Evolutionary conservation across 768 basidiomycete genomes (phyloP).

Genomic region (Rhodotorula babjevae): DNA sequence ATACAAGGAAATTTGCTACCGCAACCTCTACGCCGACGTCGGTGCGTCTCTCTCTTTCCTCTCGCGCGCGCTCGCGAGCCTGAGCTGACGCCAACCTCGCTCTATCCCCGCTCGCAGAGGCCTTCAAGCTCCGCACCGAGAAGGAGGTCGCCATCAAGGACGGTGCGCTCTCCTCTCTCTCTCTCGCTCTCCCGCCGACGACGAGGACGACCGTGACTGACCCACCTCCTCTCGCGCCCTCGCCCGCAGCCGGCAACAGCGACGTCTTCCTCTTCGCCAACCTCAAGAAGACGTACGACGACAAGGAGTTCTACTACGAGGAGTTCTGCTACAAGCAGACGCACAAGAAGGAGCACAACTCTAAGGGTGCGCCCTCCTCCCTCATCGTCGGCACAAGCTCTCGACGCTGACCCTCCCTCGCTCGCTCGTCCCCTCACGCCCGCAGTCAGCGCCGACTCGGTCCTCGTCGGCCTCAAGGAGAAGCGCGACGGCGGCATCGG

Average conservation of each 20-base stretch:
- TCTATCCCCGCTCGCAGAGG: neutral
- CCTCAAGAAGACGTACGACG: neutral
- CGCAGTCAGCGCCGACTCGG: neutral
- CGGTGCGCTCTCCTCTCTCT: neutral
- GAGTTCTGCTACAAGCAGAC: slow-evolving; percentile 19
- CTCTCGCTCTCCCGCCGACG: neutral
- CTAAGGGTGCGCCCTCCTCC: neutral
- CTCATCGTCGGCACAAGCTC: too few relatives aligned
- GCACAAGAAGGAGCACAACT: neutral
- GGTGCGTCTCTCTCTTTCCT: neutral
- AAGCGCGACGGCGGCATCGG: neutral
- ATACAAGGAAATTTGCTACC: slow-evolving; percentile 10
- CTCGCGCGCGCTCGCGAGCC: too few relatives aligned
- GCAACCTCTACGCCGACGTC: slow-evolving; percentile 8
- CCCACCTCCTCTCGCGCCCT: neutral
- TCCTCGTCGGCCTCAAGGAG: neutral
- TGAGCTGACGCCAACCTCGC: neutral
- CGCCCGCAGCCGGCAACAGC: neutral
- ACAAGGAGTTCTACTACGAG: slow-evolving; percentile 11
- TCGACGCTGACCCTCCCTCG: neutral
- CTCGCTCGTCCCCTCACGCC: neutral
- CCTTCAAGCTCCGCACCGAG: neutral
- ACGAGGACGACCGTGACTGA: neutral
- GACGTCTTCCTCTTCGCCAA: slow-evolving; percentile 4
- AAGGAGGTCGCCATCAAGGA: neutral